phyloP scores from a whole-genome alignment of 2,329 filamentous ascomycete genomes.

The Neoarthrinium moseri region DNA sequence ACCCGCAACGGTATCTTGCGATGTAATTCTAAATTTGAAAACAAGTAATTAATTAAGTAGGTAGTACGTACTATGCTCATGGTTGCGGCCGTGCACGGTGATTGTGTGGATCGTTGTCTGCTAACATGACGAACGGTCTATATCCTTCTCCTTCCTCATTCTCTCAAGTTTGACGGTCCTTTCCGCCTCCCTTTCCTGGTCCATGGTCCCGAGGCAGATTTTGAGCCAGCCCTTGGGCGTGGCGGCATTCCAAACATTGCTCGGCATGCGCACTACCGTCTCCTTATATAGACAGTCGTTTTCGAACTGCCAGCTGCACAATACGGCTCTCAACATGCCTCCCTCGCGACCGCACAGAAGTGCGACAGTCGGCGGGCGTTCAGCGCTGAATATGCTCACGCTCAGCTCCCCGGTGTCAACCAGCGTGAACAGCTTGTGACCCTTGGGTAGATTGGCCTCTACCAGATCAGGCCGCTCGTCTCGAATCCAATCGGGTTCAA shows the following conservation, averaged over 20 bases:
- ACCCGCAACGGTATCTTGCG: no score
- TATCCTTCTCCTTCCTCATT: background rate
- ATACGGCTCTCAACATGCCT: conserved; percentile 27
- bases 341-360: conserved; percentile 28
- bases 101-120: no score
- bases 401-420: conserved; percentile 29
- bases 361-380: conserved; percentile 25
- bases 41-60: no score
- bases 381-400: conserved; percentile 27
- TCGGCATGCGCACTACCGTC: conserved; percentile 18
- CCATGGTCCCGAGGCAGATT: conserved; percentile 15
- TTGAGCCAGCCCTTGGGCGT: conserved; percentile 19
- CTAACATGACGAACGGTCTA: no score
- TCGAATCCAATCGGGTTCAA: conserved; percentile 19
- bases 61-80: no score
- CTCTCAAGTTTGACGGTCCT: background rate
- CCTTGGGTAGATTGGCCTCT: conserved; percentile 12
- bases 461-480: conserved; percentile 1
- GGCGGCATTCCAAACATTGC: conserved; percentile 16
- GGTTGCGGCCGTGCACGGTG: no score
- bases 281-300: conserved; percentile 21
- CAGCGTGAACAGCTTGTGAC: conserved; percentile 27
- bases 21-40: no score
- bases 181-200: conserved; percentile 9
- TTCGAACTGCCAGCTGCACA: conserved; percentile 23